Base-by-base conservation (phyloP, 176 grass and related monocot genomes). In the Cocos nucifera region DNA sequence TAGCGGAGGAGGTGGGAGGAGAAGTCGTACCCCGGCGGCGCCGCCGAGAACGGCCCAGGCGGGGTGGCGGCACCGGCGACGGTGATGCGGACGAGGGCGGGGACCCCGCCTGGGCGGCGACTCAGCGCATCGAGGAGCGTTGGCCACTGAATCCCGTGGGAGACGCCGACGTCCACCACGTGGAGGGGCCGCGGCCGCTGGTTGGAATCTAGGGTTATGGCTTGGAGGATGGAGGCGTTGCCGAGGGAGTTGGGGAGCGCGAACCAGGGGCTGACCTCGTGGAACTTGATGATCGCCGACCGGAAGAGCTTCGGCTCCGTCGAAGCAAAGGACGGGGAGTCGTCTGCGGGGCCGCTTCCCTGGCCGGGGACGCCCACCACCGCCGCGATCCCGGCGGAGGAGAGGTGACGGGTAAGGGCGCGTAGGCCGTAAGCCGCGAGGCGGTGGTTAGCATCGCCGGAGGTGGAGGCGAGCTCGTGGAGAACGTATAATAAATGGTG, bases 241-340 rank as follows among this genome's bases (percentile, higher is more conserved):
- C 87, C 79, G 2, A 98, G 87, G 16, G 81, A 70, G 75, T 88
- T 98, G 8, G 93, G 87, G 17, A 98, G 79, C 22, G 93, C 61
- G 55, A 98, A 92, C 93, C 93, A 98, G 3, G 93, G 93, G 78
- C 87, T 98, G 49, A 98, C 75, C 78, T 98, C 93, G 72, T 98
- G 75, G 65, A 98, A 98, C 70, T 56, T 83, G 76, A 98, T 92
- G 18, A 98, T 58, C 3, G 87, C 57, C 21, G 87, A 78, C n/a
- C 87, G 87, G 77, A 98, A 92, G 19, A 88, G 60, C 51, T 80
- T 80, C 12, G 69, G 70, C 59, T 92, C 93, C 0, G 87, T 70
- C 26, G 63, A 57, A 0, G 63, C 63, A 64, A 85, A 92, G 52
- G 56, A 57, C 54, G 81, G 57, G 57, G 76, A 23, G 1, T 76